Base-by-base conservation (phyloP, 345 rosid species). In the Populus ilicifolia region DNA sequence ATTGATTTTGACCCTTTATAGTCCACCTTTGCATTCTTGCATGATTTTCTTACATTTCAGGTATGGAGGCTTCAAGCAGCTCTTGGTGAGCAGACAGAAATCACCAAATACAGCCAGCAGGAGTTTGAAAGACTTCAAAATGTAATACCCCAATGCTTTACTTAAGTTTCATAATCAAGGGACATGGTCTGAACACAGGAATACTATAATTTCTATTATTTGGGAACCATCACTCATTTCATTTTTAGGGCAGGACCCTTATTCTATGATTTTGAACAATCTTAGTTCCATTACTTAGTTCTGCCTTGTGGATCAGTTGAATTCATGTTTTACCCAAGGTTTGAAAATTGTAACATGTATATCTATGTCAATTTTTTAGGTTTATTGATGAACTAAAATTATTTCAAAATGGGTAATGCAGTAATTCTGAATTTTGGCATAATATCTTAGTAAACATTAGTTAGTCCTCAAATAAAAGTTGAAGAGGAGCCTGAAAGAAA, bases 31-130 rank as follows among this genome's bases (percentile, higher is more conserved):
- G 20, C 11, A 23, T 48, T 63, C 44, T 7, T 59, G 29, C 44
- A 16, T 8, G 33, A 6, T 29, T 59, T 59, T 76, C 23, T 77
- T 67, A 25, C 9, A 21, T 18, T 66, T 74, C 84, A 95, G 99
- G 97, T 96, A 11, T 93, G 98, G 99, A 91, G 97, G 83, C 99
- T 96, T 74, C 98, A 96, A 80, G 98, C 97, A 72, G 99, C 96
- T 81, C 92, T 96, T 41, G 97, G 99, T 41, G 98, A 93, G 88
- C 99, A 93, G 83, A 86, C 92, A 27, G 98, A 93, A 86, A 93
- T 93, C 76, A 92, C 93, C 21, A 92, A 87, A 79, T 92, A 83
- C 78, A 93, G 97, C 83, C 97, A 90, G 85, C 96, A 90, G 80
- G 96, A 93, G 87, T 96, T 78, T 81, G 97, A 96, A 80, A 91